phyloP scores from a whole-genome alignment of 345 rosid species.

The Hibiscus syriacus region DNA sequence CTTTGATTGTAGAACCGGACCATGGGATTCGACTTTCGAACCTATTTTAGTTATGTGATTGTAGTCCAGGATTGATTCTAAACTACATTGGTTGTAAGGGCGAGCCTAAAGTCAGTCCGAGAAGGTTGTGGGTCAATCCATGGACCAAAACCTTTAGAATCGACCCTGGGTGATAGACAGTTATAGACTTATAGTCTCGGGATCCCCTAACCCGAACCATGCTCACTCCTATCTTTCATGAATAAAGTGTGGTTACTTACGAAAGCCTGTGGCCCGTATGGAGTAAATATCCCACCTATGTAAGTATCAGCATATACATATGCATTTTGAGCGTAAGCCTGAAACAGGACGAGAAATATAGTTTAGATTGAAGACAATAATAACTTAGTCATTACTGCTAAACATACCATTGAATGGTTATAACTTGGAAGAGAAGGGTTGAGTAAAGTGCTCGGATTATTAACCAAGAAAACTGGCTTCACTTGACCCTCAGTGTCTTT shows the following conservation, averaged over 20 bases:
- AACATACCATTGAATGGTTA: constrained; percentile 27
- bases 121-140: background rate
- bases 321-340: constrained; percentile 40
- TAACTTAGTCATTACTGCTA: background rate
- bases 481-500: constrained; percentile 29
- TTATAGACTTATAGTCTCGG: background rate
- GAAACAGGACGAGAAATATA: constrained; percentile 2
- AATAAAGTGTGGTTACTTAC: constrained; percentile 23
- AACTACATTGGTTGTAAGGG: background rate
- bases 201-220: background rate
- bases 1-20: background rate
- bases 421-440: constrained; percentile 37
- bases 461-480: constrained; percentile 29
- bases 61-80: background rate
- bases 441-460: constrained; percentile 33
- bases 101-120: no score
- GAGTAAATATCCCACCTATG: constrained; percentile 24
- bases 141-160: background rate
- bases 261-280: constrained; percentile 35
- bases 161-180: background rate
- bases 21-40: background rate
- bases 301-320: constrained; percentile 48
- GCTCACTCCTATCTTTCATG: background rate
- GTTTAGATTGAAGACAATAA: constrained; percentile 6
- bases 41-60: background rate